phyloP scores from a whole-genome alignment of 257 asterid species.

The Jacaranda copaia region DNA sequence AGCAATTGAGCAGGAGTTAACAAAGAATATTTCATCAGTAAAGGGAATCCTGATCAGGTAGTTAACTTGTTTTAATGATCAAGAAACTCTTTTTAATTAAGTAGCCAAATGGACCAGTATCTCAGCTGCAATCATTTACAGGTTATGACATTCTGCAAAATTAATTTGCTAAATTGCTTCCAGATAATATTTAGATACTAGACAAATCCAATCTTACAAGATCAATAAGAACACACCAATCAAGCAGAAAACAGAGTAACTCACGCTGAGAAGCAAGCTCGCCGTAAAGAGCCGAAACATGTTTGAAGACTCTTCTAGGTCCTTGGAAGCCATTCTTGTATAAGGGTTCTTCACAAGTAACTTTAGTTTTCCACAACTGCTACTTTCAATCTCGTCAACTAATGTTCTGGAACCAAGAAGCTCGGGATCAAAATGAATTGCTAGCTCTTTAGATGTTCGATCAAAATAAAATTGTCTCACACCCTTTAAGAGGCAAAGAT shows the following conservation, averaged over 20 bases:
- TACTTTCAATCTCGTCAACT: constrained; percentile 78
- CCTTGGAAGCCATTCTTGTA: constrained; percentile 89
- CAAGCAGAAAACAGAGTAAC: constrained; percentile 42
- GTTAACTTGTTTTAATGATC: constrained; percentile 2
- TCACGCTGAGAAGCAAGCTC: constrained; percentile 89
- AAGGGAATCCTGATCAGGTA: constrained; percentile 23
- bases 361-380: constrained; percentile 72
- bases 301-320: constrained; percentile 79
- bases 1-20: constrained; percentile 35
- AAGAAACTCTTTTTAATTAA: constrained; percentile 6
- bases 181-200: constrained; percentile 22
- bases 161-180: constrained; percentile 9
- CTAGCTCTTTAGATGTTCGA: constrained; percentile 61
- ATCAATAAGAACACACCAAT: constrained; percentile 17
- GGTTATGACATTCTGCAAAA: constrained; percentile 18
- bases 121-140: constrained; percentile 27
- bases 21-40: constrained; percentile 10
- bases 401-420: constrained; percentile 83
- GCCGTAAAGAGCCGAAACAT: constrained; percentile 88
- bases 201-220: constrained; percentile 7
- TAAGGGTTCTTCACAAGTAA: constrained; percentile 83
- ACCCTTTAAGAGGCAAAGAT: constrained; percentile 73
- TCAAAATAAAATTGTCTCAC: constrained; percentile 74
- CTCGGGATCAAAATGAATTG: constrained; percentile 90
- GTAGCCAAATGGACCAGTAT: constrained; percentile 18